Percentiles rank a stretch among this genome's conserved stretches.
phyloP scores from a whole-genome alignment of 768 basidiomycete species.

The Rubroboletus satanas region DNA sequence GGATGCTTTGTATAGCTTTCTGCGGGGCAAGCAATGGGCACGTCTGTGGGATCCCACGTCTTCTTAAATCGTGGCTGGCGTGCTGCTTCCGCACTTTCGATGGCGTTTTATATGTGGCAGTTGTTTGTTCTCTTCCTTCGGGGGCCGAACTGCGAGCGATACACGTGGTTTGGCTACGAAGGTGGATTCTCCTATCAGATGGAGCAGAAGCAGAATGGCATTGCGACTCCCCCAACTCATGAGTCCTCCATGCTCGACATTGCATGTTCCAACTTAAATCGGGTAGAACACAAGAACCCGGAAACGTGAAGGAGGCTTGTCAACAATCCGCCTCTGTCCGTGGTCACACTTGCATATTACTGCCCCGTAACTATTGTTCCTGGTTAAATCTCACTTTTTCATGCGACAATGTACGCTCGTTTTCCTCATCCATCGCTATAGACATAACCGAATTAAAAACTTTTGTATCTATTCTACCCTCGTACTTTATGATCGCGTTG shows the following conservation, averaged over 20 bases:
- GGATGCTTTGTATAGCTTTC: slow-evolving; percentile 15
- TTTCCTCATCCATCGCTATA: not conserved
- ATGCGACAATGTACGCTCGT: not conserved
- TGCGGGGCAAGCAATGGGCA: slow-evolving; percentile 41
- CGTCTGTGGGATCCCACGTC: slow-evolving; percentile 37
- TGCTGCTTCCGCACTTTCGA: slow-evolving; percentile 29
- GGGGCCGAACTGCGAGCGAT: slow-evolving; percentile 35
- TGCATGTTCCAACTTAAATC: not conserved
- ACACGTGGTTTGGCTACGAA: slow-evolving; percentile 58
- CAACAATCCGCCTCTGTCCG: too few species aligned
- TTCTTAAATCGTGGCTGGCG: slow-evolving; percentile 40
- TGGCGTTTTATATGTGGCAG: slow-evolving; percentile 35
- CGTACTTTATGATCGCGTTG: not conserved
- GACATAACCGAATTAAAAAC: not conserved
- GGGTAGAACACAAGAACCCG: not conserved
- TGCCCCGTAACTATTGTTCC: not conserved
- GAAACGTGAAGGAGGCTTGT: not conserved
- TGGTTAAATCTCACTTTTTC: not conserved
- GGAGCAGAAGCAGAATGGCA: slow-evolving; percentile 1
- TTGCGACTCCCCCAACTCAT: not conserved
- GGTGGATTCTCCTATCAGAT: slow-evolving; percentile 39
- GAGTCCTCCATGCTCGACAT: not conserved
- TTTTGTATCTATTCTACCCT: not conserved
- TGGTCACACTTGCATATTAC: not conserved
- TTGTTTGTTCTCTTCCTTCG: slow-evolving; percentile 34